Evolutionary conservation across 2,329 filamentous ascomycete species (phyloP).

Genomic region (Penicillium hesseltinei): DNA sequence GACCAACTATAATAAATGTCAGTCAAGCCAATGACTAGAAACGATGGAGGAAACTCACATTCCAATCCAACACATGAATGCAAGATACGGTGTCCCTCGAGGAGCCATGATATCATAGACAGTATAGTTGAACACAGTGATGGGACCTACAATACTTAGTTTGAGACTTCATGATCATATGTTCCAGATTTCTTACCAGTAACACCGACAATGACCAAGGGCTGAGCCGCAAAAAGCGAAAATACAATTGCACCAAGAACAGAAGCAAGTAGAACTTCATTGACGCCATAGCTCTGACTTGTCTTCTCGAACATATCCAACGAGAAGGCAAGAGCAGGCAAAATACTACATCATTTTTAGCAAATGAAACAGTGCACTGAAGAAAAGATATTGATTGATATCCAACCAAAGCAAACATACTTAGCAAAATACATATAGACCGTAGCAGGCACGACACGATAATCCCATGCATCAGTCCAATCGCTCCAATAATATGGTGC

Average conservation of each 20-base stretch:
- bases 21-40: slow-evolving; percentile 10
- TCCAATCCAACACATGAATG: slow-evolving; percentile 90
- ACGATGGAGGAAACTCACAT: slow-evolving; percentile 51
- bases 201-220: slow-evolving; percentile 85
- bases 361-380: not conserved
- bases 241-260: slow-evolving; percentile 82
- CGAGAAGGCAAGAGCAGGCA: slow-evolving; percentile 84
- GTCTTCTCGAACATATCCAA: slow-evolving; percentile 93
- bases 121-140: slow-evolving; percentile 92
- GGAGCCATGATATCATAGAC: slow-evolving; percentile 84
- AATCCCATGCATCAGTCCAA: slow-evolving; percentile 86
- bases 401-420: slow-evolving; percentile 48
- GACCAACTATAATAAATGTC: slow-evolving; percentile 62
- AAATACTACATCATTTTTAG: slow-evolving; percentile 57
- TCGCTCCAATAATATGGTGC: slow-evolving; percentile 78
- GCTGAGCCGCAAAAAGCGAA: slow-evolving; percentile 74
- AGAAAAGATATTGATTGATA: not conserved
- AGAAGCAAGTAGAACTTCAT: slow-evolving; percentile 83
- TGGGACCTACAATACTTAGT: slow-evolving; percentile 58
- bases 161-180: not conserved
- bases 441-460: slow-evolving; percentile 81
- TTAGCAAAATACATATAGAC: slow-evolving; percentile 96
- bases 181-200: slow-evolving; percentile 55
- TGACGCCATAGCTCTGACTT: slow-evolving; percentile 79
- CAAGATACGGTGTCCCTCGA: slow-evolving; percentile 75